phyloP scores from a whole-genome alignment of 129 eudicot genomes.

The Lonicera japonica region DNA sequence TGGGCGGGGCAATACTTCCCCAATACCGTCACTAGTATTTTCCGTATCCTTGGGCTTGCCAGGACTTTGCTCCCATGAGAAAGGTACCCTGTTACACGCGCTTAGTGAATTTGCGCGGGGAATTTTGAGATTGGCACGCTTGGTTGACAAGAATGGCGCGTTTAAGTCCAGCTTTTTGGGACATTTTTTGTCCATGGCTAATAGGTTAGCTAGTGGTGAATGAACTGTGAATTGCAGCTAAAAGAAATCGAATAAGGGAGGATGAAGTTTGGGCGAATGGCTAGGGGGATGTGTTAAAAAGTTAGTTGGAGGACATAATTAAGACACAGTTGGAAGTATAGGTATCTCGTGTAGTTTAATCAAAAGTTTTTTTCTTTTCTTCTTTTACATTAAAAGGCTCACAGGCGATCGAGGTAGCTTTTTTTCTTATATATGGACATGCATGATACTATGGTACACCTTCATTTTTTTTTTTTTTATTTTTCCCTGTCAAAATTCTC shows the following conservation, averaged over 20 bases:
- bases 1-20: slow-evolving; percentile 34
- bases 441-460: too few relatives aligned
- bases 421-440: too few relatives aligned
- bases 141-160: slow-evolving; percentile 60
- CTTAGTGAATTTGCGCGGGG: slow-evolving; percentile 8
- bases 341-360: slow-evolving; percentile 14
- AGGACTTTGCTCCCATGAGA: slow-evolving; percentile 74
- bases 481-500: too few relatives aligned
- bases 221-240: too few relatives aligned
- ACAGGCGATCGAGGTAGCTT: not conserved
- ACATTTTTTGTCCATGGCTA: slow-evolving; percentile 28
- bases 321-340: slow-evolving; percentile 10
- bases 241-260: too few relatives aligned
- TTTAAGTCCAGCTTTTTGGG: slow-evolving; percentile 49
- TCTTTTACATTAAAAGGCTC: not conserved
- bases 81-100: slow-evolving; percentile 47
- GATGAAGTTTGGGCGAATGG: not conserved
- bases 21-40: not conserved
- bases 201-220: too few relatives aligned
- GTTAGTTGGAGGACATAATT: not conserved
- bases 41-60: slow-evolving; percentile 60
- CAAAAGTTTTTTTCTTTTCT: not conserved
- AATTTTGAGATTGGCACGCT: slow-evolving; percentile 25
- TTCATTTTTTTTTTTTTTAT: too few relatives aligned
- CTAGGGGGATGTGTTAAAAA: not conserved